Percentiles rank a stretch among this genome's conserved stretches.
These are phyloP conservation scores for Alternaria sp. DNA, from an alignment of 2,329 filamentous ascomycete species.

Conservation along the genomic window DNA sequence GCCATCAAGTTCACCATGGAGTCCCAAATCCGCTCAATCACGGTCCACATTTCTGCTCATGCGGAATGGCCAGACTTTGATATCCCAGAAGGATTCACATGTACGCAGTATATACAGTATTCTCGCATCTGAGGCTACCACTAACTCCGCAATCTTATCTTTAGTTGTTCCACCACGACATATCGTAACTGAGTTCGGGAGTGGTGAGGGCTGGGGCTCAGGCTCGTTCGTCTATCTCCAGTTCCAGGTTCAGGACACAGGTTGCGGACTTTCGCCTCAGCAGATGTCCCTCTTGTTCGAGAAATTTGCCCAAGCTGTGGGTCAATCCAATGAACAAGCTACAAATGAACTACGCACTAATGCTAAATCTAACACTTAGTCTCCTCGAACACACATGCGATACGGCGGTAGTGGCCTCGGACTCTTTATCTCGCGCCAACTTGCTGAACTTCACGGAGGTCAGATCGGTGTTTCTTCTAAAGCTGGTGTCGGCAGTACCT, in stretches of 20 bases:
- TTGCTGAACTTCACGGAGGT: conserved; percentile 48
- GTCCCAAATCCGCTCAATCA: conserved; percentile 46
- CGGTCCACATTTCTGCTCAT: conserved; percentile 48
- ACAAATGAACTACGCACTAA: background rate
- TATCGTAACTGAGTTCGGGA: conserved; percentile 22
- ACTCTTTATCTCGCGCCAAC: conserved; percentile 47
- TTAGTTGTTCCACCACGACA: conserved; percentile 33
- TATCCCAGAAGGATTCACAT: conserved; percentile 29
- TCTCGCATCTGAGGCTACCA: background rate
- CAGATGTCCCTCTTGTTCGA: conserved; percentile 45
- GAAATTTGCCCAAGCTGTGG: conserved; percentile 39
- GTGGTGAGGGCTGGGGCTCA: conserved; percentile 39
- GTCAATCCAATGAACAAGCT: background rate
- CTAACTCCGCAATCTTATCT: background rate
- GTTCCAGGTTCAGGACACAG: conserved; percentile 45
- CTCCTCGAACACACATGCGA: conserved; percentile 46
- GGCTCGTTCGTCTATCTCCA: conserved; percentile 39
- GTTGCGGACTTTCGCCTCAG: conserved; percentile 40
- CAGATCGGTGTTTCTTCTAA: conserved; percentile 45
- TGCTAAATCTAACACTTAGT: conserved; percentile 1
- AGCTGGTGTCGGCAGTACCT: conserved; percentile 43
- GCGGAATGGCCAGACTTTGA: conserved; percentile 43
- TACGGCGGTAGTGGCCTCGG: conserved; percentile 49
- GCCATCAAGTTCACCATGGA: conserved; percentile 58
- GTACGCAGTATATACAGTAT: background rate